Conservation (phyloP, 148 eudicot species). For the Vaccinium macrocarpon region DNA sequence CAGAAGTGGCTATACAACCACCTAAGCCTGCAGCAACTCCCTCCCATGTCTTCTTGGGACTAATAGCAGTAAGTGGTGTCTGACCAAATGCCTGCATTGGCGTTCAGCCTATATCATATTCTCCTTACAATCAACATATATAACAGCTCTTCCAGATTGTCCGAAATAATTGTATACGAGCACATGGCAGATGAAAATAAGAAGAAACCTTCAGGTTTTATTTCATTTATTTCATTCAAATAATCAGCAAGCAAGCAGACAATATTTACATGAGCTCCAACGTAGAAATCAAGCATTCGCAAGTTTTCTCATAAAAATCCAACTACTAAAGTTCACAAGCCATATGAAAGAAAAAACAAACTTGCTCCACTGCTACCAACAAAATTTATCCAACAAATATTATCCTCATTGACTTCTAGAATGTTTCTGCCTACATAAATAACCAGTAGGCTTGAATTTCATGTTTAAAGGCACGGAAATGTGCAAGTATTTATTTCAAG, state of each 20-base stretch:
- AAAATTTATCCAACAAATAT: neutral
- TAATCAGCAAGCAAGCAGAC: neutral
- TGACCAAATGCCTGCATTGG: constrained; percentile 80
- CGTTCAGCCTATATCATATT: constrained; percentile 5
- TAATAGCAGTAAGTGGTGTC: constrained; percentile 76
- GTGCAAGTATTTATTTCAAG: neutral
- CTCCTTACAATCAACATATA: neutral
- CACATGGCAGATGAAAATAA: neutral
- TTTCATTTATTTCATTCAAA: neutral
- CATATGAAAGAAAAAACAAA: neutral
- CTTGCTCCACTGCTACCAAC: neutral
- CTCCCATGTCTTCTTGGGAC: constrained; percentile 99
- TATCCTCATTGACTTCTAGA: neutral
- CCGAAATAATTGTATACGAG: neutral
- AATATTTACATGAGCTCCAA: neutral
- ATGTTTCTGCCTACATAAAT: neutral
- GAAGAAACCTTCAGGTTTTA: constrained; percentile 5
- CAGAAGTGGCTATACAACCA: constrained; percentile 78
- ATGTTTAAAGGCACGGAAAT: neutral
- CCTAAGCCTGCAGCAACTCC: constrained; percentile 80
- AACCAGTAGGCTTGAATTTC: neutral
- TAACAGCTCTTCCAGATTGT: neutral
- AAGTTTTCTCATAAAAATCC: neutral
- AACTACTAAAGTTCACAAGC: constrained; percentile 1
- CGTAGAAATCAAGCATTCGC: neutral